Evolutionary conservation across 345 rosid species (phyloP), one percentile per base, ranked within the genome.

Genomic region (Eucalyptus cladocalyx): DNA sequence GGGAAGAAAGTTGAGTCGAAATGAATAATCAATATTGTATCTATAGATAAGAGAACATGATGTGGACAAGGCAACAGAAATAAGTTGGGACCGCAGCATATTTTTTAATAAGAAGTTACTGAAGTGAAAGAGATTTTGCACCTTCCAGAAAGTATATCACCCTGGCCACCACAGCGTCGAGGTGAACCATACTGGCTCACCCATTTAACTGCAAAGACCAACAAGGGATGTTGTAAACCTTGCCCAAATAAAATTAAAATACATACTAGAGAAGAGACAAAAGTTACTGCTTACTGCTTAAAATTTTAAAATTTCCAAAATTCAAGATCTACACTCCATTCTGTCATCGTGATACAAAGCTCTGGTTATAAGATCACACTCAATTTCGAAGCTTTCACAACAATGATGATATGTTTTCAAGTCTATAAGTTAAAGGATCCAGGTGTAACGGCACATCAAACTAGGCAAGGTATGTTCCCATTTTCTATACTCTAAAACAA

Each of bases 121-220:
- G 60, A 72, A 87, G 42, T 12, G 32, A 9, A 48, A 26, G 49
- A 47, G 58, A 53, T 21, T 40, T 19, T 15, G 92, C 91, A 97
- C 99, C 98, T 92, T 92, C 99, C 99, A 47, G 99, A 96, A 86
- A 97, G 99, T 88, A 98, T 96, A 91, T 98, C 99, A 37, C 99
- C 99, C 90, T 98, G 99, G 87, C 99, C 99, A 86, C 99, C 99
- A 88, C 98, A 98, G 34, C 98, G 98, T 91, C 99, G 92, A 86
- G 98, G 98, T 1, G 99, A 97, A 87, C 99, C 97, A 90, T 94
- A 94, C 62, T 94, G 92, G 88, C 97, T 91, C 88, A 98, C 98
- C 28, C 97, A 94, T 92, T 95, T 95, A 87, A 95, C 99, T 98
- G 93, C 62, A 89, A 88, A 87, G 65, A 43, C 76, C 87, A 72